phyloP scores from a whole-genome alignment of 2,329 filamentous ascomycete species.

The Lachnellula hyalina region DNA sequence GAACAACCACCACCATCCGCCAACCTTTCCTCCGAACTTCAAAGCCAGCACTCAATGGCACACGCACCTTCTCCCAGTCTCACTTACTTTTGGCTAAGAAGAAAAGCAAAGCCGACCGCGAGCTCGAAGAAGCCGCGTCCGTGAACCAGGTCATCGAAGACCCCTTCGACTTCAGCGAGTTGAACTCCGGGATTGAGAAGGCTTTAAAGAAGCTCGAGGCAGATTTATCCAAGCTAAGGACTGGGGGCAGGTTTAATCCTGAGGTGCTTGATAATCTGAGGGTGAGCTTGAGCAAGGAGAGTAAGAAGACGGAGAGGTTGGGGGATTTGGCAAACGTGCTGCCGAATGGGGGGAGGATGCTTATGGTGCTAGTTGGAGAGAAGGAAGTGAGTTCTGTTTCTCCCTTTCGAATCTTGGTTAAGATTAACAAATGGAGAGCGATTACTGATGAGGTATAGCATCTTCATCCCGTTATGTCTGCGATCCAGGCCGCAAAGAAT shows the following conservation, averaged over 20 bases:
- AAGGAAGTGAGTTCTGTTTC: slow-evolving; percentile 47
- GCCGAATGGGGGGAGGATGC: slow-evolving; percentile 53
- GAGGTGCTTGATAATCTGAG: slow-evolving; percentile 55
- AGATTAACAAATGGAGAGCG: not conserved
- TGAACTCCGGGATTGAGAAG: slow-evolving; percentile 51
- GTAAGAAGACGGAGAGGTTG: slow-evolving; percentile 47
- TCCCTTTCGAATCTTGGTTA: too few species aligned
- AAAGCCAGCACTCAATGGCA: not conserved
- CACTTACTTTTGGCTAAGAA: slow-evolving; percentile 19
- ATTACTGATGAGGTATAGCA: slow-evolving; percentile 35
- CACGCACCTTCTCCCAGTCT: slow-evolving; percentile 12
- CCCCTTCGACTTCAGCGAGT: slow-evolving; percentile 53
- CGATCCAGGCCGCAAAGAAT: slow-evolving; percentile 44
- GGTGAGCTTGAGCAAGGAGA: slow-evolving; percentile 51
- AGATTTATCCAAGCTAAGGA: slow-evolving; percentile 56
- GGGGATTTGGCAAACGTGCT: slow-evolving; percentile 63
- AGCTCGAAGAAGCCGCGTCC: slow-evolving; percentile 13
- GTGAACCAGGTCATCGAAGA: slow-evolving; percentile 34
- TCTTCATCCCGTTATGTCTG: slow-evolving; percentile 46
- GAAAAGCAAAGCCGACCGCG: slow-evolving; percentile 20
- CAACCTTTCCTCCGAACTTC: not conserved
- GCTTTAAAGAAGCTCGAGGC: slow-evolving; percentile 52
- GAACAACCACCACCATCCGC: not conserved
- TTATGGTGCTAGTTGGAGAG: slow-evolving; percentile 60
- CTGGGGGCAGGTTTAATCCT: slow-evolving; percentile 58